Percentiles rank a stretch among this genome's conserved stretches.
Evolutionary conservation across 2,329 filamentous ascomycete species (phyloP).

Genomic region (Elsinoe perseae): DNA sequence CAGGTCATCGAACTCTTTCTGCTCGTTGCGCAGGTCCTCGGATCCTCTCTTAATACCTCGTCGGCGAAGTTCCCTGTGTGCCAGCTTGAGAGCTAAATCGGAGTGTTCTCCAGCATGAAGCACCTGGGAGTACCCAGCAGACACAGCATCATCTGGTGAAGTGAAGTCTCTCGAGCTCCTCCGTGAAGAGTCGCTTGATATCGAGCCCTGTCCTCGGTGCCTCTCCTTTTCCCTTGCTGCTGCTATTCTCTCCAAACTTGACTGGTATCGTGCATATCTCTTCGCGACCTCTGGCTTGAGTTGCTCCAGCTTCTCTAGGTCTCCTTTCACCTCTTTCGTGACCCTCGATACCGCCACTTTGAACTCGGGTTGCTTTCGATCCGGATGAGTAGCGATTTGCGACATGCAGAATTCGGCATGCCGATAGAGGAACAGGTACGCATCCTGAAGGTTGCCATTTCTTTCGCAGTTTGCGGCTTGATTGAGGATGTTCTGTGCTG

Average conservation of each 20-base stretch:
- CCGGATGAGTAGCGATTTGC: conserved; percentile 66
- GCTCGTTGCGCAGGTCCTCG: neutral
- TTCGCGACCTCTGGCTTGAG: conserved; percentile 71
- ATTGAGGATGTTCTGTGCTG: conserved; percentile 68
- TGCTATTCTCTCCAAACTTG: conserved; percentile 39
- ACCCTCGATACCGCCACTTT: conserved; percentile 47
- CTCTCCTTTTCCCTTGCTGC: conserved; percentile 23
- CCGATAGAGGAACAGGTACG: conserved; percentile 85
- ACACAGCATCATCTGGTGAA: conserved; percentile 14
- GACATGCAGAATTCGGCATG: conserved; percentile 79
- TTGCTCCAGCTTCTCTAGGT: conserved; percentile 64
- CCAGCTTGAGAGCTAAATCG: conserved; percentile 68
- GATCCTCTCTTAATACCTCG: conserved; percentile 41
- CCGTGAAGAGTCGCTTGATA: conserved; percentile 7
- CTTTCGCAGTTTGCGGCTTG: conserved; percentile 81
- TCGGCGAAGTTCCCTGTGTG: conserved; percentile 61
- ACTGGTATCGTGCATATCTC: conserved; percentile 60
- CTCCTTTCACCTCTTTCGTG: conserved; percentile 54
- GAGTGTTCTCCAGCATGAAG: conserved; percentile 64
- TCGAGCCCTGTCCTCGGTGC: conserved; percentile 17
- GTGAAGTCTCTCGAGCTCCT: conserved; percentile 16
- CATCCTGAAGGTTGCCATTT: conserved; percentile 78
- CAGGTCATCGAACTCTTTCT: conserved; percentile 13
- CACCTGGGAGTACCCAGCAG: conserved; percentile 19
- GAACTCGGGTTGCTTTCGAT: conserved; percentile 58